These are phyloP conservation scores for Brassica balearica DNA, from an alignment of 441 rosid genomes.

Conservation along the genomic window DNA sequence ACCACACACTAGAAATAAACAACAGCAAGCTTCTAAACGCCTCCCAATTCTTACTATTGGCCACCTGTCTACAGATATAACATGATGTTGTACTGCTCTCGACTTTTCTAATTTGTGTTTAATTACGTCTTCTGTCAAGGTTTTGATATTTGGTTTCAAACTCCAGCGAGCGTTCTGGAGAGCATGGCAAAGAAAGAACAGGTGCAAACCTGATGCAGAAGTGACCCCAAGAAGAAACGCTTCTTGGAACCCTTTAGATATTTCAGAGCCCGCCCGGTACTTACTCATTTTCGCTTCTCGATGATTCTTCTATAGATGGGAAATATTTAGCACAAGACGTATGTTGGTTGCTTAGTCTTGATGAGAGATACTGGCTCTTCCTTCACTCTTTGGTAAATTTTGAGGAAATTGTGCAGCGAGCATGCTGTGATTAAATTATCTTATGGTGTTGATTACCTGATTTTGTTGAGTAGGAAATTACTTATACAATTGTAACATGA, in stretches of 20 bases:
- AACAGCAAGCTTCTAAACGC: no score
- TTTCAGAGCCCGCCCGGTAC: neutral
- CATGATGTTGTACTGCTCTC: no score
- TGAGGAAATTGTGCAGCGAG: neutral
- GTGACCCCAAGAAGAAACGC: neutral
- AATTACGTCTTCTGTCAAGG: no score
- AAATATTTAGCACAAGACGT: neutral
- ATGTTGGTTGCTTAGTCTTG: neutral
- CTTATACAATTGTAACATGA: neutral
- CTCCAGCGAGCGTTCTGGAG: no score
- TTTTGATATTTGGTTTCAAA: no score
- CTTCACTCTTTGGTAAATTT: neutral
- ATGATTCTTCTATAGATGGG: neutral
- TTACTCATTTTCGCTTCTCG: no score
- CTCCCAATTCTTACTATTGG: no score
- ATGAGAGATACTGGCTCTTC: neutral
- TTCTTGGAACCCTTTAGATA: neutral
- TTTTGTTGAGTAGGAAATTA: neutral
- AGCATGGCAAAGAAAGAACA: no score
- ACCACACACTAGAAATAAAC: no score
- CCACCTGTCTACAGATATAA: no score
- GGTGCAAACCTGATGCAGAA: neutral
- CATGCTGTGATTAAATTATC: neutral
- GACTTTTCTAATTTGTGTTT: no score
- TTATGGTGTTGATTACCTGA: neutral